Evolutionary conservation across 2,329 filamentous ascomycete genomes (phyloP).

Genomic region (Daldinia sp.): DNA sequence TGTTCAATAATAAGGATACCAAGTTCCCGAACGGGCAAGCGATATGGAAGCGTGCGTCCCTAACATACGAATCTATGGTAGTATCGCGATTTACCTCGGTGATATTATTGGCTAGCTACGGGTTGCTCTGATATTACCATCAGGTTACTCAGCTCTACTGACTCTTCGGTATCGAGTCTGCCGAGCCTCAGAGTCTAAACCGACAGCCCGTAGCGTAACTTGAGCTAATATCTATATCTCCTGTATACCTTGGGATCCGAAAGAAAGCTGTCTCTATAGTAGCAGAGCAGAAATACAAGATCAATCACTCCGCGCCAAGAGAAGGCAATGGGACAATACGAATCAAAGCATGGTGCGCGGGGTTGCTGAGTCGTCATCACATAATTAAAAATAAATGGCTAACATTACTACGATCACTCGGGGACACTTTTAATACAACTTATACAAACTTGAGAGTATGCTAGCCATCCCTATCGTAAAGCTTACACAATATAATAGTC

Average conservation of each 20-base stretch:
- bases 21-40: conserved; percentile 17
- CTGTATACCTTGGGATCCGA: background rate
- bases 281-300: background rate
- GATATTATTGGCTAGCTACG: background rate
- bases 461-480: too few relatives aligned
- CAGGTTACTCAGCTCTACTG: conserved; percentile 5
- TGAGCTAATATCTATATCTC: background rate
- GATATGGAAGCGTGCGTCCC: background rate
- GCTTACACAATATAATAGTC: too few relatives aligned
- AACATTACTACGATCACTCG: too few relatives aligned
- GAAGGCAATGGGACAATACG: background rate
- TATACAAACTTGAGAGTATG: too few relatives aligned
- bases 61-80: background rate
- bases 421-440: too few relatives aligned
- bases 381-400: too few relatives aligned
- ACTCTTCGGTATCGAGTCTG: conserved; percentile 9
- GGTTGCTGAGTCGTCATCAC: background rate
- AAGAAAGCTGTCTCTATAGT: background rate
- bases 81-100: background rate
- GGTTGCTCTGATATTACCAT: conserved; percentile 4
- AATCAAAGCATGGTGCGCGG: background rate
- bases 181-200: conserved; percentile 7
- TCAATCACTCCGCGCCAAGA: background rate
- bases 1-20: conserved; percentile 7
- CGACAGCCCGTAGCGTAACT: too few relatives aligned